phyloP scores from a whole-genome alignment of 306 rosid genomes.

The Neltuma alba region DNA sequence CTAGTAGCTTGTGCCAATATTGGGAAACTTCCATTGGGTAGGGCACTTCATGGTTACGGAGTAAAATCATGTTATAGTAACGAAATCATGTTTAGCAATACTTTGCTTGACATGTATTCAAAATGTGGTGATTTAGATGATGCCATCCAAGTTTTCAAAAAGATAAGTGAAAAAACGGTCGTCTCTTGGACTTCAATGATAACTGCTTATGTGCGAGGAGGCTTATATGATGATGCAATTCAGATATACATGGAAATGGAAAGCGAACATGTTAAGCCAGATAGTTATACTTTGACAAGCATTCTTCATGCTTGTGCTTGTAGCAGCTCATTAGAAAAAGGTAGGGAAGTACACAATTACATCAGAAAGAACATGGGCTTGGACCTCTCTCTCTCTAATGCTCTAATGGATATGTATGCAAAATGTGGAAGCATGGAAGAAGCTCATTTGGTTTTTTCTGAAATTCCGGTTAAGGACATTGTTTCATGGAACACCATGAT shows the following conservation, averaged over 20 bases:
- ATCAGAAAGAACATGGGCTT: constrained; percentile 56
- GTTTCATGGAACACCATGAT: constrained; percentile 81
- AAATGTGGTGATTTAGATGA: constrained; percentile 61
- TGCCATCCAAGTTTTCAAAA: constrained; percentile 58
- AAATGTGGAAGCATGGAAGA: constrained; percentile 83
- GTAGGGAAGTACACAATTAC: constrained; percentile 61
- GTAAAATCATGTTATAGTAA: constrained; percentile 47
- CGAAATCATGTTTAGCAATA: constrained; percentile 57
- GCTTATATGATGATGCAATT: constrained; percentile 55
- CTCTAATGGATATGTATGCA: constrained; percentile 87
- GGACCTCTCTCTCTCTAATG: constrained; percentile 59
- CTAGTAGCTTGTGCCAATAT: constrained; percentile 69
- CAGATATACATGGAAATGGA: constrained; percentile 61
- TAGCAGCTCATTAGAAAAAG: constrained; percentile 50
- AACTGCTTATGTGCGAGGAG: constrained; percentile 67
- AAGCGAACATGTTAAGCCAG: constrained; percentile 51
- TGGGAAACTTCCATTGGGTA: constrained; percentile 56
- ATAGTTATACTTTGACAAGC: constrained; percentile 57
- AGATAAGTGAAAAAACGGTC: constrained; percentile 59
- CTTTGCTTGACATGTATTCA: constrained; percentile 78
- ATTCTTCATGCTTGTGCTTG: constrained; percentile 65
- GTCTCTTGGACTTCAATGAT: constrained; percentile 88
- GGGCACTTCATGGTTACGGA: constrained; percentile 59
- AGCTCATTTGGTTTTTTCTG: constrained; percentile 60
- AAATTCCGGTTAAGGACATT: constrained; percentile 52